phyloP scores from a whole-genome alignment of 768 basidiomycete genomes.

The Auriscalpium orientale region DNA sequence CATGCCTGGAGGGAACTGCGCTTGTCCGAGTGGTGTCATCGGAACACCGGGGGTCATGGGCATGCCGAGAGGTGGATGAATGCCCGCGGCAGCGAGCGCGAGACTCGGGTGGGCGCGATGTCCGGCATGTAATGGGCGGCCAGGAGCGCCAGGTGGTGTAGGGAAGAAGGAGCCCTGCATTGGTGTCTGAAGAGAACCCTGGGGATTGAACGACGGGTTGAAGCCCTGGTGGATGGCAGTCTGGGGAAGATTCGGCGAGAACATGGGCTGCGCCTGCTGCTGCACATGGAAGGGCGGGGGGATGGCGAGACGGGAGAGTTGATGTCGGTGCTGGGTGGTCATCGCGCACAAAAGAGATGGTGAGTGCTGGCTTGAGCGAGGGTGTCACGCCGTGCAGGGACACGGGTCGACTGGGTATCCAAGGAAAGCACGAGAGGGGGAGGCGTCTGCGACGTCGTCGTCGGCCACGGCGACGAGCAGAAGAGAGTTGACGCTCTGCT shows the following conservation, averaged over 20 bases:
- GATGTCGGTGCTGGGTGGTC: constrained; percentile 40
- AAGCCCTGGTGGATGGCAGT: constrained; percentile 51
- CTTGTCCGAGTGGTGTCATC: constrained; percentile 52
- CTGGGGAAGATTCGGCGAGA: constrained; percentile 59
- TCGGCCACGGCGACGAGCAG: neutral
- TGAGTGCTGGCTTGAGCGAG: neutral
- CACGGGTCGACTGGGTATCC: neutral
- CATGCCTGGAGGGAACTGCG: constrained; percentile 46
- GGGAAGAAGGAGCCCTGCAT: constrained; percentile 62
- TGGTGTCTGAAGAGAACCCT: constrained; percentile 54
- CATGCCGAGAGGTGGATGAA: constrained; percentile 46
- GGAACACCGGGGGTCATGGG: constrained; percentile 45
- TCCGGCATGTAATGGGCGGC: constrained; percentile 36
- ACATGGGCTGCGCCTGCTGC: constrained; percentile 49
- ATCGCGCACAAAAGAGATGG: constrained; percentile 3
- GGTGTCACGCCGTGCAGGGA: neutral
- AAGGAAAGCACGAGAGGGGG: neutral
- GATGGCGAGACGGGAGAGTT: constrained; percentile 49
- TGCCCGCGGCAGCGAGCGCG: constrained; percentile 53
- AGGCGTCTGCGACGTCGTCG: neutral
- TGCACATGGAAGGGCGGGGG: constrained; percentile 47
- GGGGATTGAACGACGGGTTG: constrained; percentile 44
- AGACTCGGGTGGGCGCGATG: constrained; percentile 57
- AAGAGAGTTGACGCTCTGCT: neutral
- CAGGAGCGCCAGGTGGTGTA: constrained; percentile 41